Conservation (phyloP, 2,329 filamentous ascomycete genomes). For the Thermoascus crustaceus region DNA sequence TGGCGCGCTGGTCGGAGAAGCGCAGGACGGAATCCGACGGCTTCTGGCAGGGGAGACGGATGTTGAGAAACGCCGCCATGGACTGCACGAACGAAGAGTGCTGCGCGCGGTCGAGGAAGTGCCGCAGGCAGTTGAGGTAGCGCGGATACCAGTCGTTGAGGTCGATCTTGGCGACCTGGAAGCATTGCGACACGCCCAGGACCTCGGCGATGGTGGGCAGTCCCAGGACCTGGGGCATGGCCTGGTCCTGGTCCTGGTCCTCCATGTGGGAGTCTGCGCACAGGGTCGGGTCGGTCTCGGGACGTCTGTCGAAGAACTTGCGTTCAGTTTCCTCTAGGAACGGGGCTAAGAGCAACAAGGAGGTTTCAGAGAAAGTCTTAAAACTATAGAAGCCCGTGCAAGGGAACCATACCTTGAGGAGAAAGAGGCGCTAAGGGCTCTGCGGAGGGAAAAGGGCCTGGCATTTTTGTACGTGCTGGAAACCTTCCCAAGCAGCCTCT, state of each 20-base stretch:
- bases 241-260: neutral
- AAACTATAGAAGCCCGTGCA: neutral
- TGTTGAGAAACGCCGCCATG: conserved; percentile 84
- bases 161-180: conserved; percentile 40
- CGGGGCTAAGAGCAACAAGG: neutral
- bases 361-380: neutral
- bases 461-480: conserved; percentile 2
- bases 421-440: conserved; percentile 2
- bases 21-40: conserved; percentile 31
- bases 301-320: conserved; percentile 1
- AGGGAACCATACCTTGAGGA: conserved; percentile 4
- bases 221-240: conserved; percentile 4
- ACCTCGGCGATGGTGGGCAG: conserved; percentile 3
- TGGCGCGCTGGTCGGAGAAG: conserved; percentile 28
- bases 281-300: neutral
- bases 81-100: conserved; percentile 72
- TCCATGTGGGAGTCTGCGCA: neutral
- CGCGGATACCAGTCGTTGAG: conserved; percentile 87
- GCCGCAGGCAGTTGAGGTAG: conserved; percentile 76
- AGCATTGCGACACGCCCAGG: conserved; percentile 2
- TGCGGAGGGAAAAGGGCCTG: conserved; percentile 2
- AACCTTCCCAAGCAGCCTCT: conserved; percentile 6
- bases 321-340: neutral
- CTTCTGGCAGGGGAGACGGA: conserved; percentile 77
- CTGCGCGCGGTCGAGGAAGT: conserved; percentile 85